These are phyloP conservation scores for Phialophora tarda DNA, from an alignment of 2,329 filamentous ascomycete genomes.

Conservation along the genomic window DNA sequence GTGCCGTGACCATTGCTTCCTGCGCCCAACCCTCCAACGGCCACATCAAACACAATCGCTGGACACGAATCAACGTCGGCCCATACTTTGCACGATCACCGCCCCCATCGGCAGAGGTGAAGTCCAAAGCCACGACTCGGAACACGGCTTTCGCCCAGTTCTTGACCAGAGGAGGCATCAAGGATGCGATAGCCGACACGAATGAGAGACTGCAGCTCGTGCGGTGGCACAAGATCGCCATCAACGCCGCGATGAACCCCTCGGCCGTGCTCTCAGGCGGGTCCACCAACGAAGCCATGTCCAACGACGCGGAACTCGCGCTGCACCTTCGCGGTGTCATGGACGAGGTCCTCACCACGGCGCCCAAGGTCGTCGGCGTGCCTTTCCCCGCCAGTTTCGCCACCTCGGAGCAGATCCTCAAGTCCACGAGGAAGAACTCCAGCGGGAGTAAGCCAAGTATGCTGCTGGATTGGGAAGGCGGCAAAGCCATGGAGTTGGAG, in stretches of 20 bases:
- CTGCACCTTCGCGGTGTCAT: conserved; percentile 69
- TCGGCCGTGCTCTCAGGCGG: conserved; percentile 71
- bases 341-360: conserved; percentile 70
- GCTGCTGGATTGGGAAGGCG: conserved; percentile 72
- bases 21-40: conserved; percentile 70
- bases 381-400: conserved; percentile 66
- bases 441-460: conserved; percentile 59
- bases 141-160: conserved; percentile 55
- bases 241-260: conserved; percentile 77
- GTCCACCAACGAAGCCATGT: conserved; percentile 69
- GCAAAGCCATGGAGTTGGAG: conserved; percentile 71
- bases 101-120: conserved; percentile 43
- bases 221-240: conserved; percentile 77
- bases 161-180: conserved; percentile 60
- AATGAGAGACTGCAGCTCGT: conserved; percentile 72
- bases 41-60: conserved; percentile 71
- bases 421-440: conserved; percentile 67
- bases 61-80: conserved; percentile 73
- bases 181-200: conserved; percentile 68
- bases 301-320: conserved; percentile 66
- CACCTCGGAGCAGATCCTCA: conserved; percentile 65
- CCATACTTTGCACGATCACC: conserved; percentile 63
- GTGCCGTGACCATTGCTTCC: conserved; percentile 71
- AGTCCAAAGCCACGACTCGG: conserved; percentile 43
- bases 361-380: conserved; percentile 67